Evolutionary conservation across 345 rosid genomes (phyloP).

Genomic region (Anastatica hierochuntica): DNA sequence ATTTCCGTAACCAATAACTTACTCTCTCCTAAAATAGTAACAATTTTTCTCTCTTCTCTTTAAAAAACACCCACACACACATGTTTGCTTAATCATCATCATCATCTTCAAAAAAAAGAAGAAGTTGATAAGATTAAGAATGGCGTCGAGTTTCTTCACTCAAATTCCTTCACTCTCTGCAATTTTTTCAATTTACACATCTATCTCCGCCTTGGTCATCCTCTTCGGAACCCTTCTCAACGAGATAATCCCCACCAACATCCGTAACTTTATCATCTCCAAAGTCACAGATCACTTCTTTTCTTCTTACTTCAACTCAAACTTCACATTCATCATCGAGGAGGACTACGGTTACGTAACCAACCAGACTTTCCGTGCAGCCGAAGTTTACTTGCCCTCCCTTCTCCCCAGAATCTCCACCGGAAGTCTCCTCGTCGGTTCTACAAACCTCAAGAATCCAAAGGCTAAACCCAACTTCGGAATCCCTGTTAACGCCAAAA

Average conservation of each 20-base stretch:
- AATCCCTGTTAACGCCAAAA: constrained; percentile 15
- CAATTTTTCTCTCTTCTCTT: no score
- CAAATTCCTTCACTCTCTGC: constrained; percentile 21
- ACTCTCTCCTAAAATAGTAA: no score
- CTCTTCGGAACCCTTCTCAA: constrained; percentile 16
- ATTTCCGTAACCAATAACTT: no score
- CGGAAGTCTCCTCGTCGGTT: constrained; percentile 17
- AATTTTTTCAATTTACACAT: constrained; percentile 20
- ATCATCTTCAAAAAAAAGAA: no score
- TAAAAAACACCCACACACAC: no score
- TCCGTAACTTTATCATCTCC: constrained; percentile 3
- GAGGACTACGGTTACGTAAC: constrained; percentile 3
- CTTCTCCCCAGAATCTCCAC: constrained; percentile 14
- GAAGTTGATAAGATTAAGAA: no score
- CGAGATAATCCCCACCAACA: constrained; percentile 15
- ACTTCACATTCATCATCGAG: constrained; percentile 23
- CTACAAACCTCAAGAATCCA: constrained; percentile 17
- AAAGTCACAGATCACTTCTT: constrained; percentile 5
- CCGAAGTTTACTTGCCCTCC: constrained; percentile 18
- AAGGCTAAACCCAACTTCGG: constrained; percentile 15
- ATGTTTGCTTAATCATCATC: no score
- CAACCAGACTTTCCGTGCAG: constrained; percentile 23
- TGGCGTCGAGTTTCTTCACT: constrained; percentile 4
- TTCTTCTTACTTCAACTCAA: constrained; percentile 13
- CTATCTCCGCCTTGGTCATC: constrained; percentile 20